Percentiles rank a stretch among this genome's conserved stretches.
phyloP scores from a whole-genome alignment of 108 stramenopile species.

The Cyclostephanos invisitatus region DNA sequence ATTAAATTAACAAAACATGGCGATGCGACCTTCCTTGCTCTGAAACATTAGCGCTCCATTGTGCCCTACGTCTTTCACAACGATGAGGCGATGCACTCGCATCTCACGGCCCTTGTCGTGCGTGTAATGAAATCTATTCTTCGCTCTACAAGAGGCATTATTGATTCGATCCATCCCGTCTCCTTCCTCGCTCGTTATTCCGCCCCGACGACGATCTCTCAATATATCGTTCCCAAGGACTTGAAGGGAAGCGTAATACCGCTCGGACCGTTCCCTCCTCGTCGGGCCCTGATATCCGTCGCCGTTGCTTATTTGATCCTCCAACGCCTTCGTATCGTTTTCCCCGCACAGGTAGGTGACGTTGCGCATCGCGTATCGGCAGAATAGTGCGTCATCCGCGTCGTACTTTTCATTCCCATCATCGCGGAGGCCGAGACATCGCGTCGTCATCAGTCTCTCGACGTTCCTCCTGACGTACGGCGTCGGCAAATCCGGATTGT shows the following conservation, averaged over 20 bases:
- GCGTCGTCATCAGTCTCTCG: conserved; percentile 6
- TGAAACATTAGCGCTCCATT: conserved; percentile 80
- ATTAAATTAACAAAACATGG: conserved; percentile 42
- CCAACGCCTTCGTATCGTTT: conserved; percentile 50
- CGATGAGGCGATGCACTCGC: conserved; percentile 53
- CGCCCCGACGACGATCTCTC: neutral
- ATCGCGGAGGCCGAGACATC: neutral
- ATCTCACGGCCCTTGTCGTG: conserved; percentile 9
- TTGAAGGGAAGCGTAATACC: conserved; percentile 53
- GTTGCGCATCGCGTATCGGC: conserved; percentile 58
- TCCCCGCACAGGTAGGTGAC: conserved; percentile 76
- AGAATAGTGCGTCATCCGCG: conserved; percentile 17
- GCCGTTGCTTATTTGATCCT: conserved; percentile 50
- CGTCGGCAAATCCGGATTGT: conserved; percentile 44
- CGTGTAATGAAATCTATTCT: neutral
- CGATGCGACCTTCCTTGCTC: conserved; percentile 52
- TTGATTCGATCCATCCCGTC: conserved; percentile 18
- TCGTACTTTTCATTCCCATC: conserved; percentile 38
- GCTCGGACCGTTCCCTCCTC: conserved; percentile 58
- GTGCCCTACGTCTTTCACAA: conserved; percentile 67
- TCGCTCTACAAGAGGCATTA: neutral
- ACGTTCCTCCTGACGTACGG: conserved; percentile 58
- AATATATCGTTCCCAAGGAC: conserved; percentile 12
- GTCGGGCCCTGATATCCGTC: conserved; percentile 67
- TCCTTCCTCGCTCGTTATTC: conserved; percentile 23